Base-by-base conservation (phyloP, 257 asterid species). In the Ocimum tenuiflorum region DNA sequence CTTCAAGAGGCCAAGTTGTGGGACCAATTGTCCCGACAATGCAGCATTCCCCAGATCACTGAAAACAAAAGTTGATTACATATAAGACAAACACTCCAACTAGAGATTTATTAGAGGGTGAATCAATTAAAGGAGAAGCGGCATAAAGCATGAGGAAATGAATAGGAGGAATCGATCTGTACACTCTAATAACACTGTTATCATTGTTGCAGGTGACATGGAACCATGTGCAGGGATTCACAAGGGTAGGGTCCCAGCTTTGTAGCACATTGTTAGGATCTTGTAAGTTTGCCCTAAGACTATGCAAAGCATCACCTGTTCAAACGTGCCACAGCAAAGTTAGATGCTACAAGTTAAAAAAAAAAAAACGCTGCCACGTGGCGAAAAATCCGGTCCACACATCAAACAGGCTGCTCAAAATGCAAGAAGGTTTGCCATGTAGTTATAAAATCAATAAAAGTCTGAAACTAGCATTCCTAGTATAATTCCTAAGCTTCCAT, bases 181-280 rank as follows among this genome's bases (percentile, higher is more conserved):
- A 94, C 99, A 94, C 97, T 88, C 99, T 74, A 58, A 90, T 88
- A 5, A 94, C 99, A 62, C 97, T 90, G 82, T 88, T 88, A 63
- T 90, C 97, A 42, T 86, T 88, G 85, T 94, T 91, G 86, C 99
- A 94, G 61, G 97, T 94, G 61, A 94, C 99, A 58, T 94, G 99
- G 73, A 94, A 94, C 99, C 99, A 94, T 69, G 97, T 90, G 77
- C 99, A 94, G 13, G 99, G 99, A 67, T 94, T 90, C 80, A 90
- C 99, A 69, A 90, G 96, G 58, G 99, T 94, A 17, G 99, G 97
- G 66, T 94, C 99, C 99, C 99, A 94, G 82, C 97, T 94, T 71
- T 88, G 97, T 31, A 94, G 71, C 68, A 90, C 99, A 73, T 85
- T 94, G 83, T 88, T 86, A 3, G 97, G 99, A 81, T 94, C 99